Evolutionary conservation across 768 basidiomycete genomes (phyloP).

Genomic region (Boletus fagicola): DNA sequence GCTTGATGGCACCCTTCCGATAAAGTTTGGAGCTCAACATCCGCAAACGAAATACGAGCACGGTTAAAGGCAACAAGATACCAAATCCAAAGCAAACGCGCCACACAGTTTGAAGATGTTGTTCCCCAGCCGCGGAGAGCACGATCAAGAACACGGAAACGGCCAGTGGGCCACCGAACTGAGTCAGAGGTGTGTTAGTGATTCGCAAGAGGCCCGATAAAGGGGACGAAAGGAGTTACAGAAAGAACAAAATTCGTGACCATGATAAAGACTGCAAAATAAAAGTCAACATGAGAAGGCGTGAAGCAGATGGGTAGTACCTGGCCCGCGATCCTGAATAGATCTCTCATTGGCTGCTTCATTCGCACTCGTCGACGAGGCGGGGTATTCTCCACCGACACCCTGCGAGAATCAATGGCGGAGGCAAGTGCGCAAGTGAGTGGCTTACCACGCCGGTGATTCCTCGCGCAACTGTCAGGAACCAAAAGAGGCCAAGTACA

Average conservation of each 20-base stretch:
- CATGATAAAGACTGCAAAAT: constrained; percentile 60
- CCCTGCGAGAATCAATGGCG: constrained; percentile 40
- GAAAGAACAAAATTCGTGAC: constrained; percentile 71
- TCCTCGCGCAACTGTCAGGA: constrained; percentile 68
- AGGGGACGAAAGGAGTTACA: constrained; percentile 35
- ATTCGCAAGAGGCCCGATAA: not conserved
- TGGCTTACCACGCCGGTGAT: constrained; percentile 59
- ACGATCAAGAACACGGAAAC: constrained; percentile 67
- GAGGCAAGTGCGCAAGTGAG: not conserved
- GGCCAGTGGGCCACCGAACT: constrained; percentile 68
- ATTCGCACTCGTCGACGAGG: constrained; percentile 63
- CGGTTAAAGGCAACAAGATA: constrained; percentile 58
- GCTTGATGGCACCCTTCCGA: constrained; percentile 62
- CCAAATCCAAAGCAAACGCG: constrained; percentile 66
- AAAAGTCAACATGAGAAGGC: not conserved
- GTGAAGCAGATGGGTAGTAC: constrained; percentile 30
- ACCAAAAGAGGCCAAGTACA: constrained; percentile 66
- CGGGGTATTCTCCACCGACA: constrained; percentile 78
- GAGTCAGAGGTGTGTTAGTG: constrained; percentile 9
- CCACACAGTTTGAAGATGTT: constrained; percentile 65
- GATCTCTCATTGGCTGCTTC: constrained; percentile 75
- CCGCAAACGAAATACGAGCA: constrained; percentile 68
- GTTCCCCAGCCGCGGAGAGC: constrained; percentile 60
- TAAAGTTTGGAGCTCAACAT: constrained; percentile 71
- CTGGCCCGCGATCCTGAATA: constrained; percentile 56